Base-by-base conservation (phyloP, 768 basidiomycete genomes). In the Lentinula boryana region DNA sequence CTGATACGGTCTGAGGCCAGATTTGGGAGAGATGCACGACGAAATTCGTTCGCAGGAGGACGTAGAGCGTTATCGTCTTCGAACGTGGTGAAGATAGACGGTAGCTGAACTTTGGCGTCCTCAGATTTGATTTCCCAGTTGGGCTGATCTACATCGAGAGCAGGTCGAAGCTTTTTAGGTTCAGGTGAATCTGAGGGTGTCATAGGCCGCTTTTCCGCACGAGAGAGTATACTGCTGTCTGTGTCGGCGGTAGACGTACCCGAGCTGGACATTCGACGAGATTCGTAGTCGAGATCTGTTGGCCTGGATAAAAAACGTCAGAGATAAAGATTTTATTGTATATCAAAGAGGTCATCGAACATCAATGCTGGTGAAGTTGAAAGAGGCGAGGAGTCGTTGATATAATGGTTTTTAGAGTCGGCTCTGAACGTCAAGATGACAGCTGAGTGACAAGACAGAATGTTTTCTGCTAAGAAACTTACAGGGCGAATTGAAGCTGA, bases 251-350 rank as follows among this genome's bases (percentile, higher is more conserved):
- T 78, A 15, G 89, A 89, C 61, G 84, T 80, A 55, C 84, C 86
- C 64, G 87, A 89, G 70, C 82, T 80, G 72, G 90, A 91, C 90
- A 92, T 91, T 69, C 89, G 87, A 68, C 89, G 81, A 40, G 71
- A 70, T 63, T 78, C 70, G 82, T 88, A 84, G 72, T 84, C 84
- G 64, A 83, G 68, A 71, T 81, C 84, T 63, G 75, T 69, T 62
- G 75, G 67, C 67, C 77, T 79, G 69, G 58, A 59, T 54, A 52
- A 41, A 55, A 57, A 58, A 58, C 33, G 23, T 40, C 6, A 31
- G 36, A 40, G 10, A 43, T 21, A 13, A 5, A 32, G 9, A 15
- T 36, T 43, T 63, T 46, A 66, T 27, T 27, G 27, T 38, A 41
- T 16, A 60, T 63, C 5, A 43, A 64, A 64, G 52, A 64, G 55